Evolutionary conservation across 805 yeast species (phyloP).

Genomic region (Starmerella riodocensis): DNA sequence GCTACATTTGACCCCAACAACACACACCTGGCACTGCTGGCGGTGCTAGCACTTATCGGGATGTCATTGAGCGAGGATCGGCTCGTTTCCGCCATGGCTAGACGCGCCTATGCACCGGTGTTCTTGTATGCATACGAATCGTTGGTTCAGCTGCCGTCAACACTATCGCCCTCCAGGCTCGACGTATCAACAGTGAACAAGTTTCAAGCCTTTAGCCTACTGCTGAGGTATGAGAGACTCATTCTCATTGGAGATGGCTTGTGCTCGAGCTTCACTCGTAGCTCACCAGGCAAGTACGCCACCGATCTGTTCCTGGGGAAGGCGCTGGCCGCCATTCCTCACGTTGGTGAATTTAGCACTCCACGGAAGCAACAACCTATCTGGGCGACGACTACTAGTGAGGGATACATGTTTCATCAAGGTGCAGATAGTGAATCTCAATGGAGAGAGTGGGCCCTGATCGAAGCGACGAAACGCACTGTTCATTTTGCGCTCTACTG

Average conservation of each 20-base stretch:
- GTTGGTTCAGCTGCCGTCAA: slow-evolving; percentile 10
- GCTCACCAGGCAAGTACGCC: slow-evolving; percentile 18
- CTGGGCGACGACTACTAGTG: slow-evolving; percentile 20
- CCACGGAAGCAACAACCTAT: slow-evolving; percentile 17
- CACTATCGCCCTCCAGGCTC: slow-evolving; percentile 7
- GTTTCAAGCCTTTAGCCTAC: slow-evolving; percentile 24
- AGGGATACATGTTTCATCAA: slow-evolving; percentile 23
- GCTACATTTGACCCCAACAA: slow-evolving; percentile 23
- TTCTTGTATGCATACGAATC: slow-evolving; percentile 20
- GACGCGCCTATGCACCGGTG: slow-evolving; percentile 15
- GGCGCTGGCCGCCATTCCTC: slow-evolving; percentile 20
- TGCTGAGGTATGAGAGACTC: slow-evolving; percentile 24
- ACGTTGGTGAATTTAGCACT: slow-evolving; percentile 7
- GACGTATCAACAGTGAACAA: slow-evolving; percentile 18
- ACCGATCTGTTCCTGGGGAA: slow-evolving; percentile 21
- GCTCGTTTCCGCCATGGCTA: slow-evolving; percentile 15
- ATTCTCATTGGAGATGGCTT: slow-evolving; percentile 17
- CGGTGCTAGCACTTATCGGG: slow-evolving; percentile 24
- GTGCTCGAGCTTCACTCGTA: slow-evolving; percentile 6
- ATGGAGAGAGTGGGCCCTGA: slow-evolving; percentile 38
- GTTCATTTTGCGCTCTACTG: slow-evolving; percentile 23
- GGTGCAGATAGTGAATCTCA: slow-evolving; percentile 24
- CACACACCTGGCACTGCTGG: slow-evolving; percentile 21
- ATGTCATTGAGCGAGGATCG: slow-evolving; percentile 21
- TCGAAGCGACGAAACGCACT: slow-evolving; percentile 33